Evolutionary conservation across 352 stramenopile genomes (phyloP).

Genomic region (Phytophthora sp.): DNA sequence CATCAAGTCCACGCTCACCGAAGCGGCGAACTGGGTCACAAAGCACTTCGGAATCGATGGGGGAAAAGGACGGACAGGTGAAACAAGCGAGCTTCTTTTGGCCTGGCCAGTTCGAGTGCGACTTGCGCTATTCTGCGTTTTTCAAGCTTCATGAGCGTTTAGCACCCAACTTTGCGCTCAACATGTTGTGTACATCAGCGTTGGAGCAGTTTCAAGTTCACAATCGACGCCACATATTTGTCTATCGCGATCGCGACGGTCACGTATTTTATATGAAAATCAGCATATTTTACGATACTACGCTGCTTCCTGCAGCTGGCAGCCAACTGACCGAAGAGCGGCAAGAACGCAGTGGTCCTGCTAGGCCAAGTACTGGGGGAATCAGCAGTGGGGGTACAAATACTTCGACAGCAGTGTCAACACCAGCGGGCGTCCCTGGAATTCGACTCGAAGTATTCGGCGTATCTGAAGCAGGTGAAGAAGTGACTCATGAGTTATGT

Average conservation of each 20-base stretch:
- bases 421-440: constrained; percentile 34
- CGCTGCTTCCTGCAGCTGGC: constrained; percentile 4
- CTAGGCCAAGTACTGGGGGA: constrained; percentile 32
- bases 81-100: constrained; percentile 73
- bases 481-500: constrained; percentile 86
- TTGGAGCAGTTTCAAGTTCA: constrained; percentile 91
- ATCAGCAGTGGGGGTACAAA: constrained; percentile 20
- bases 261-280: constrained; percentile 93
- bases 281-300: constrained; percentile 55
- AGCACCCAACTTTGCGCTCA: constrained; percentile 78
- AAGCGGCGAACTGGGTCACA: constrained; percentile 42
- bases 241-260: constrained; percentile 84
- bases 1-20: constrained; percentile 50
- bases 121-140: constrained; percentile 76
- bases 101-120: constrained; percentile 88
- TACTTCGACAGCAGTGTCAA: constrained; percentile 12
- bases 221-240: constrained; percentile 88
- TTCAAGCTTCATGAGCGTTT: constrained; percentile 86
- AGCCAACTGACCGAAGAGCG: constrained; percentile 29
- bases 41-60: constrained; percentile 27
- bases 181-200: constrained; percentile 82
- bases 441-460: constrained; percentile 88
- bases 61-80: constrained; percentile 14
- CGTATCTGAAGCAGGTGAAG: constrained; percentile 77
- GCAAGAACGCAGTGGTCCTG: constrained; percentile 32